Conservation (phyloP, 2,329 filamentous ascomycete genomes). For the Neonectria neomacrospora region DNA sequence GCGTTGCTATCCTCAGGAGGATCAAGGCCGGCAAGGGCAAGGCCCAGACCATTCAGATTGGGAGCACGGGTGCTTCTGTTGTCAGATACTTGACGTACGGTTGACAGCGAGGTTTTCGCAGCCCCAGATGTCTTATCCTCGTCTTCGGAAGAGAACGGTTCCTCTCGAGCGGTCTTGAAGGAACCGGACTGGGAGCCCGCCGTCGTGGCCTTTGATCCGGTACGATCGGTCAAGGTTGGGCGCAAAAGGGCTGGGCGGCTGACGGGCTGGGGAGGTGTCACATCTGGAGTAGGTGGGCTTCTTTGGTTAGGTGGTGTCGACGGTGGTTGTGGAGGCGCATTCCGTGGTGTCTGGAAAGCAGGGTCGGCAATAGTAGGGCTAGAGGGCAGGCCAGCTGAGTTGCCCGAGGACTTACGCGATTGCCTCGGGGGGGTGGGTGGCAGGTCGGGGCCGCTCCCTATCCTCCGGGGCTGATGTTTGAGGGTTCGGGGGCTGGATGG, state of each 20-base stretch:
- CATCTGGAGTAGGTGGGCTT: slow-evolving; percentile 79
- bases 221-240: slow-evolving; percentile 60
- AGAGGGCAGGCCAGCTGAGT: slow-evolving; percentile 56
- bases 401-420: slow-evolving; percentile 67
- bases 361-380: slow-evolving; percentile 55
- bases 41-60: slow-evolving; percentile 52
- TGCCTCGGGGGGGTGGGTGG: slow-evolving; percentile 73
- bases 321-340: slow-evolving; percentile 55
- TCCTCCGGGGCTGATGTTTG: slow-evolving; percentile 56
- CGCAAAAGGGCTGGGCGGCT: slow-evolving; percentile 58
- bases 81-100: slow-evolving; percentile 54
- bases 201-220: slow-evolving; percentile 64
- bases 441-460: slow-evolving; percentile 59
- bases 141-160: slow-evolving; percentile 71
- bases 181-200: slow-evolving; percentile 74
- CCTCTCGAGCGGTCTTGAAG: slow-evolving; percentile 77
- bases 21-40: slow-evolving; percentile 56
- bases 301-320: slow-evolving; percentile 72
- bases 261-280: slow-evolving; percentile 72
- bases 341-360: slow-evolving; percentile 52
- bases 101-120: slow-evolving; percentile 56
- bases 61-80: slow-evolving; percentile 26
- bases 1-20: slow-evolving; percentile 55
- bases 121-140: slow-evolving; percentile 58
- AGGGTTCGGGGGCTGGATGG: slow-evolving; percentile 53